These are phyloP conservation scores for Jamesozyma jinghongensis DNA, from an alignment of 805 yeast genomes.

Conservation along the genomic window DNA sequence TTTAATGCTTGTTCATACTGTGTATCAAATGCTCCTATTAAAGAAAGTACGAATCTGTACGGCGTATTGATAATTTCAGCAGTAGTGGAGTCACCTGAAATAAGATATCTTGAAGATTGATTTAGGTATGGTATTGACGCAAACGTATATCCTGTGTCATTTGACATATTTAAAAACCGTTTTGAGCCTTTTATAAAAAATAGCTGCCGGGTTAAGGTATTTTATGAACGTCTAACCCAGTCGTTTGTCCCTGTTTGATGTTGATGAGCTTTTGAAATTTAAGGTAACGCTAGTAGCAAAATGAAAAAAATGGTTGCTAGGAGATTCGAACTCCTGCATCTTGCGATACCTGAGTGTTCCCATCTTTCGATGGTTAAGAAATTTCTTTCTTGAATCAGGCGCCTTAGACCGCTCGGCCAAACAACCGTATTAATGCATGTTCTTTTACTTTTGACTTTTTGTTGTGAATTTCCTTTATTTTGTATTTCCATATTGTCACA, in stretches of 20 bases:
- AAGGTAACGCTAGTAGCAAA: background rate
- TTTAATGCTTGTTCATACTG: slow-evolving; percentile 17
- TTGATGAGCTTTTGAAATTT: too few species aligned
- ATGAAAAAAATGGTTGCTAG: slow-evolving; percentile 17
- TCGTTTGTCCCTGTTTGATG: too few species aligned
- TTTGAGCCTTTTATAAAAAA: too few species aligned
- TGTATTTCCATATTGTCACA: too few species aligned
- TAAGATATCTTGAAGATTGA: slow-evolving; percentile 13
- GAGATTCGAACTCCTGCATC: slow-evolving; percentile 26
- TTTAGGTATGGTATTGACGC: slow-evolving; percentile 17
- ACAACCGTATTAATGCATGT: slow-evolving; percentile 11
- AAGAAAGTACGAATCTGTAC: slow-evolving; percentile 10
- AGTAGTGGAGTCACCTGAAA: slow-evolving; percentile 10
- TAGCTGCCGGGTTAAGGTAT: too few species aligned
- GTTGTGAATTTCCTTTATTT: too few species aligned
- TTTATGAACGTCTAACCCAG: background rate
- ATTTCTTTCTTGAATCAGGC: slow-evolving; percentile 21
- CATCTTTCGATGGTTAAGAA: slow-evolving; percentile 5
- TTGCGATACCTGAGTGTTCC: slow-evolving; percentile 24
- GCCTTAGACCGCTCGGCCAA: slow-evolving; percentile 28
- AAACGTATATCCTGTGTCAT: background rate
- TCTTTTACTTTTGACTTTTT: too few species aligned
- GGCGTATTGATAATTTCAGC: slow-evolving; percentile 11
- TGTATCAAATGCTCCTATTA: slow-evolving; percentile 10
- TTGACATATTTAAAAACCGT: background rate